A percentile compares a stretch with the other conserved stretches of the same genome.
phyloP scores from a whole-genome alignment of 441 rosid species.

The Macaranga tanarius region DNA sequence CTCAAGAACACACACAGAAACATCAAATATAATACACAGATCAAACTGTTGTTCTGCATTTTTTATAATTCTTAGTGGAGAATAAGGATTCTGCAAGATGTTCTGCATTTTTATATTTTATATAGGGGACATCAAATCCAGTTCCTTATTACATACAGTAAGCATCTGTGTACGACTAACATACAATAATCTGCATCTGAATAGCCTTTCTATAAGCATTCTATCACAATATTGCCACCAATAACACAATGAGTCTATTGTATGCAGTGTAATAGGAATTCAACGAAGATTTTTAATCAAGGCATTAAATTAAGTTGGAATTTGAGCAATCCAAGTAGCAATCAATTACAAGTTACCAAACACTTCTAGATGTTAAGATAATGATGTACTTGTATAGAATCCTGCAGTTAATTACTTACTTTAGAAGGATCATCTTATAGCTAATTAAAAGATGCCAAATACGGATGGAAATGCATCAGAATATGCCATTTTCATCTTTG shows the following conservation, averaged over 20 bases:
- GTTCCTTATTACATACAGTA: not conserved
- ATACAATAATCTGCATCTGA: not conserved
- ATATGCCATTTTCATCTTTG: not conserved
- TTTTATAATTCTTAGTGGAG: not conserved
- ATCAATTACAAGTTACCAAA: not conserved
- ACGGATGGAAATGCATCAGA: not conserved
- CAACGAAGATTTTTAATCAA: not conserved
- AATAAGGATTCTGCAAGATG: not conserved
- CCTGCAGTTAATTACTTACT: not conserved
- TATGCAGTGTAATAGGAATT: not conserved
- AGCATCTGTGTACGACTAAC: not conserved
- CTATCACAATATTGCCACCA: not conserved
- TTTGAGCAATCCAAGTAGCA: not conserved
- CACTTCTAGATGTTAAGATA: not conserved
- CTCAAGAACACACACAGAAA: not conserved
- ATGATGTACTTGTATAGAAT: not conserved
- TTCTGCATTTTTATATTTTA: not conserved
- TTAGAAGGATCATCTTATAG: not conserved
- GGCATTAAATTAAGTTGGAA: not conserved
- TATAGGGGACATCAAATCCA: not conserved
- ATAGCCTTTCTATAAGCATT: not conserved
- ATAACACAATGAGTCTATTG: not conserved
- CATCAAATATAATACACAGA: conserved; percentile 3
- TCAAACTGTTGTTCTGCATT: not conserved
- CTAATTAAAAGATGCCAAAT: not conserved